phyloP scores from a whole-genome alignment of 495 filamentous ascomycete genomes.

The Podospora bellae-mahoneyi region DNA sequence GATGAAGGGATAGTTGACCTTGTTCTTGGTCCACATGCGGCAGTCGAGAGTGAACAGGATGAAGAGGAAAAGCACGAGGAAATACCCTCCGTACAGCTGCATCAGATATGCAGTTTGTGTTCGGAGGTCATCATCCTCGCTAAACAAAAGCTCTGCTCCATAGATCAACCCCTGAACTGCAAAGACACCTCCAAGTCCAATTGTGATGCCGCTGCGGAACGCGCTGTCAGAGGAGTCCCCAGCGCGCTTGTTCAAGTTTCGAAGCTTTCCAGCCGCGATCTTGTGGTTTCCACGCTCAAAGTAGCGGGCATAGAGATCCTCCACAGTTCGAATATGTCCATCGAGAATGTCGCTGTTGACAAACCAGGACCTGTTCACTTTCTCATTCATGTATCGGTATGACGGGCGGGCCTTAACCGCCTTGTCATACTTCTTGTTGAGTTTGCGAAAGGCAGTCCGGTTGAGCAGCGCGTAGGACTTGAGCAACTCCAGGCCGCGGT shows the following conservation, averaged over 20 bases:
- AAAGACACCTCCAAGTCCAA: constrained; percentile 72
- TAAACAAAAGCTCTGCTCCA: constrained; percentile 54
- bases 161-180: constrained; percentile 70
- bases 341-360: constrained; percentile 81
- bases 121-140: constrained; percentile 44
- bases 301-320: constrained; percentile 90
- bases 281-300: constrained; percentile 90
- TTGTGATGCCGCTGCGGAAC: constrained; percentile 75
- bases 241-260: constrained; percentile 59
- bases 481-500: constrained; percentile 83
- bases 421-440: constrained; percentile 99
- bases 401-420: constrained; percentile 71
- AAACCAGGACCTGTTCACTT: constrained; percentile 86
- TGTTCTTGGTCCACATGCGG: constrained; percentile 71
- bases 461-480: constrained; percentile 89
- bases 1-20: constrained; percentile 93
- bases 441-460: constrained; percentile 88
- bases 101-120: constrained; percentile 69
- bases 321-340: constrained; percentile 67
- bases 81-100: constrained; percentile 83
- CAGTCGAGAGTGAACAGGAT: constrained; percentile 75
- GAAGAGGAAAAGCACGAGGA: constrained; percentile 70
- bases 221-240: constrained; percentile 68
- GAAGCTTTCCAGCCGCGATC: constrained; percentile 79
- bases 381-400: constrained; percentile 83